These are phyloP conservation scores for Hyphopichia khmerensis DNA, from an alignment of 1,139 yeast genomes.

Conservation along the genomic window DNA sequence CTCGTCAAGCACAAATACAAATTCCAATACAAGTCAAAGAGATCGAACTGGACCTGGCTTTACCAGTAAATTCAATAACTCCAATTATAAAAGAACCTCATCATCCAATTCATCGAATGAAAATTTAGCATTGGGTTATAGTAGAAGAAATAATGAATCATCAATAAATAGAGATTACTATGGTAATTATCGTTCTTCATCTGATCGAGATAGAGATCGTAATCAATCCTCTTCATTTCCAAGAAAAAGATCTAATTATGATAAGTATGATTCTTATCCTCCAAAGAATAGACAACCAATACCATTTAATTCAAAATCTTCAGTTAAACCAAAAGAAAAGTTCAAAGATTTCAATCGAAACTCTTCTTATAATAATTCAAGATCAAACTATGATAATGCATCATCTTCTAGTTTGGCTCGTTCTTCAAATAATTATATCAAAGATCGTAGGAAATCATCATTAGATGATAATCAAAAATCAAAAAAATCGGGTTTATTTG, in stretches of 20 bases:
- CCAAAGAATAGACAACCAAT: constrained; percentile 1
- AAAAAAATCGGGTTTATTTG: background rate
- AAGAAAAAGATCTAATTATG: background rate
- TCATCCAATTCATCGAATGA: background rate
- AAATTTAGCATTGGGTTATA: constrained; percentile 1
- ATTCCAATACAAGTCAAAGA: too few relatives aligned
- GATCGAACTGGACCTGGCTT: background rate
- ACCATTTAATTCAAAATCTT: background rate
- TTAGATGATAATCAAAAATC: constrained; percentile 5
- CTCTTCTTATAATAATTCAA: background rate
- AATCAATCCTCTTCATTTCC: background rate
- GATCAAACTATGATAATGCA: background rate
- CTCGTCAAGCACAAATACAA: background rate
- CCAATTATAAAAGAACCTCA: constrained; percentile 3
- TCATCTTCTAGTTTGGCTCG: background rate
- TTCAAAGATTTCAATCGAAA: background rate
- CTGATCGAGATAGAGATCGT: background rate
- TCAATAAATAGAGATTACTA: constrained; percentile 11
- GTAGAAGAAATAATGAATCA: constrained; percentile 4
- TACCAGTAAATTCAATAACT: constrained; percentile 4
- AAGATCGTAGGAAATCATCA: constrained; percentile 1
- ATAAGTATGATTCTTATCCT: constrained; percentile 12
- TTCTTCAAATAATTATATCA: background rate
- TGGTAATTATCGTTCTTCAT: constrained; percentile 10
- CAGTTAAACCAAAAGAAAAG: background rate